phyloP scores from a whole-genome alignment of 1,284 basidiomycete species.

The Lentinus polychrous region DNA sequence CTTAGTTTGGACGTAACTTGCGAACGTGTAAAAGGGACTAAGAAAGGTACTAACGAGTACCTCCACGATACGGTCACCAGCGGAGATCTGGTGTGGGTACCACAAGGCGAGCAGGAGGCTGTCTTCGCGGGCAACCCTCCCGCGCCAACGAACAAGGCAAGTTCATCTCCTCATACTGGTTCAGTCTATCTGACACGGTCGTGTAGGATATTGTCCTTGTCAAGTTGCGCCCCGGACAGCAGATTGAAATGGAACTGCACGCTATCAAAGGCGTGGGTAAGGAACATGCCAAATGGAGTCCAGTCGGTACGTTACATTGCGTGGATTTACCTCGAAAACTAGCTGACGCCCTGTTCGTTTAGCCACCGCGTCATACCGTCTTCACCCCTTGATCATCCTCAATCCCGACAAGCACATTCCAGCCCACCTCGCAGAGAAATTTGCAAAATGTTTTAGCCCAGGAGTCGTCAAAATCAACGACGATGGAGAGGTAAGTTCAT shows the following conservation, averaged over 20 bases:
- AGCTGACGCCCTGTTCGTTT: constrained; percentile 3
- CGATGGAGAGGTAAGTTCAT: constrained; percentile 17
- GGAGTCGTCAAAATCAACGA: constrained; percentile 78
- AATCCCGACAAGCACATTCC: constrained; percentile 58
- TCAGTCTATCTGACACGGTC: neutral
- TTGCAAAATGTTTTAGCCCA: constrained; percentile 82
- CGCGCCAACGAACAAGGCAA: constrained; percentile 57
- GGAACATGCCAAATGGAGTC: constrained; percentile 96
- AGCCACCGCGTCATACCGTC: constrained; percentile 94
- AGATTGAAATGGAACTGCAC: constrained; percentile 82
- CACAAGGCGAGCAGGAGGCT: constrained; percentile 76
- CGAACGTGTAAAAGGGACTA: constrained; percentile 38
- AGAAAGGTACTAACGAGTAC: constrained; percentile 14
- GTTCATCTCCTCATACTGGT: neutral
- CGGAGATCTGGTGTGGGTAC: constrained; percentile 74
- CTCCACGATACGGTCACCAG: constrained; percentile 53
- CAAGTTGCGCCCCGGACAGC: constrained; percentile 90
- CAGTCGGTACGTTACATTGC: constrained; percentile 61
- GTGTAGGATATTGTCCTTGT: constrained; percentile 77
- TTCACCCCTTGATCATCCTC: constrained; percentile 85
- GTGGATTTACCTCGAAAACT: neutral
- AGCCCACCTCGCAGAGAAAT: constrained; percentile 65
- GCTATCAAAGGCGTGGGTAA: constrained; percentile 94
- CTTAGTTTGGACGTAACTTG: constrained; percentile 65
- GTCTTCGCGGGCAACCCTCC: constrained; percentile 52